Evolutionary conservation across 169 alveolate species (phyloP).

Genomic region (Babesia caballi): DNA sequence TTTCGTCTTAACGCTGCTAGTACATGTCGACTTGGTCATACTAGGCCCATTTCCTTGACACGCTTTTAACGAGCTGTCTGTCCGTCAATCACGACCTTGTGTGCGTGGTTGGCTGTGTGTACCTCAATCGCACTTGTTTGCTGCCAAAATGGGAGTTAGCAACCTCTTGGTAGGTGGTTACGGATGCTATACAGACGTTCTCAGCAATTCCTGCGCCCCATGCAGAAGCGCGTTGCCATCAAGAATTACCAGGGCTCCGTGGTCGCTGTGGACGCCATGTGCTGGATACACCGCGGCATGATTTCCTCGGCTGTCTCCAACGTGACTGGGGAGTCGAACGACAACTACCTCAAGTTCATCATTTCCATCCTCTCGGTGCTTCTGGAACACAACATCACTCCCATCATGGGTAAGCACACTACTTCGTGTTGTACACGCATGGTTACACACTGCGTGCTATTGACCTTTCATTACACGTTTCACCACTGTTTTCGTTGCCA

Average conservation of each 20-base stretch:
- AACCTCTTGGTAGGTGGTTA: conserved; percentile 54
- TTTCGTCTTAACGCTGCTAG: too few relatives aligned
- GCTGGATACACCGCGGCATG: conserved; percentile 80
- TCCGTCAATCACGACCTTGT: too few relatives aligned
- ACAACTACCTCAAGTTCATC: conserved; percentile 60
- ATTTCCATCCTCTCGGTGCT: conserved; percentile 60
- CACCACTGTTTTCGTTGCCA: background rate
- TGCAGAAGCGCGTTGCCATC: conserved; percentile 62
- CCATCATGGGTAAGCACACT: conserved; percentile 70
- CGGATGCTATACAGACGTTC: background rate
- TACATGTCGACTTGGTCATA: too few relatives aligned
- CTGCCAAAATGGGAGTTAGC: conserved; percentile 54
- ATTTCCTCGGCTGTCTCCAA: conserved; percentile 67
- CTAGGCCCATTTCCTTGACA: too few relatives aligned
- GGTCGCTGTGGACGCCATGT: conserved; percentile 80
- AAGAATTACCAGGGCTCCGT: conserved; percentile 68
- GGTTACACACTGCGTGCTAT: too few relatives aligned
- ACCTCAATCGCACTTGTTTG: background rate
- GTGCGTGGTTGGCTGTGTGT: background rate
- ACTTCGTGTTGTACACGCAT: background rate
- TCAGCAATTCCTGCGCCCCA: conserved; percentile 71
- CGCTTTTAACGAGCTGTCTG: too few relatives aligned
- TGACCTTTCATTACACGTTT: background rate
- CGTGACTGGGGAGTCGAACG: conserved; percentile 59
- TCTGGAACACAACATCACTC: conserved; percentile 50